Evolutionary conservation across 2,329 filamentous ascomycete species (phyloP), one percentile per base, ranked within the genome.

Genomic region (Pestalotiopsis sp.): DNA sequence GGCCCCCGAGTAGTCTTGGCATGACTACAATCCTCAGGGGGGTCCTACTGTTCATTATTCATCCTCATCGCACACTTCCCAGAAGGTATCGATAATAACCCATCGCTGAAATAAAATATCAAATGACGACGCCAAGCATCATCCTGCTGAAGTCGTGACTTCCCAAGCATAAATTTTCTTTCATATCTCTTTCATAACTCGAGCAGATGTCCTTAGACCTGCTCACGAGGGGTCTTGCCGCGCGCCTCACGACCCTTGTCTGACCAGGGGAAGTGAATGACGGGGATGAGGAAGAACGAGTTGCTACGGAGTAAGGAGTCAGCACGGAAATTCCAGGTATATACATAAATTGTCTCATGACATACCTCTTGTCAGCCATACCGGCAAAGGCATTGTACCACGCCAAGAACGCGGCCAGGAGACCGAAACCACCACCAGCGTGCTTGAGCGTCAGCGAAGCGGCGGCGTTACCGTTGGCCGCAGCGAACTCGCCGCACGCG

Each of bases 181-280:
- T 36, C 31, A 36, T 36, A 9, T 36, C 31, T 9, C 31, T 36
- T 36, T 36, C 7, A 36, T 36, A 7, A 9, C 31, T 36, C 31
- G 31, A 20, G n/a, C 9, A 38, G 11, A 7, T n/a, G 20, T 17
- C 9, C 39, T 74, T 76, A 81, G 57, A 73, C 78, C 38, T 71
- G 77, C 67, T 78, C 76, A 66, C 83, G 84, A 52, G 85, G 83
- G 67, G 81, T 82, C 84, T 91, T 85, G 71, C 76, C 75, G 70
- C 90, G 87, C 70, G 79, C 80, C 80, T 90, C 86, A 71, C 87
- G 88, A 66, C 89, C 92, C 83, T 92, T 92, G 76, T 92, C 91
- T 49, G 93, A 95, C 95, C 95, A 98, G 67, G 95, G 95, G 87
- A 98, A 97, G 86, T 97, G 94, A 76, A 92, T 91, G 72, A 98